A percentile compares a stretch with the other conserved stretches of the same genome.
Evolutionary conservation across 371 early-diverging fungal genomes (phyloP).

Genomic region (Funneliformis caledonium): DNA sequence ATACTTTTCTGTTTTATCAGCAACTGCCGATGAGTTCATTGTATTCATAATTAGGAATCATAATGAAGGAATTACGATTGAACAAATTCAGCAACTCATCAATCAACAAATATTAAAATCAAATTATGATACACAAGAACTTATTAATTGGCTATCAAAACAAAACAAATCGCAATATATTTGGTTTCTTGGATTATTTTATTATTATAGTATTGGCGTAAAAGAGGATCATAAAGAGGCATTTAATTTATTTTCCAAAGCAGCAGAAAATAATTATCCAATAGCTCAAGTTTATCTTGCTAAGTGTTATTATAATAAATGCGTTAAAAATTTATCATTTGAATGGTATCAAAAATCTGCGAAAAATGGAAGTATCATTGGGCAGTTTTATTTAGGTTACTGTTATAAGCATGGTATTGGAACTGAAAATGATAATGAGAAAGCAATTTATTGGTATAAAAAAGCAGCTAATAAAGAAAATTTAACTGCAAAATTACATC

Average conservation of each 20-base stretch:
- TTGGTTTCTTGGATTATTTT: background rate
- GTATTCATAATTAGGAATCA: background rate
- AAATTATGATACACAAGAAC: background rate
- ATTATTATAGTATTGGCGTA: background rate
- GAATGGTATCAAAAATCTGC: background rate
- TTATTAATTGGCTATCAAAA: background rate
- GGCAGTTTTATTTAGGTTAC: constrained; percentile 56
- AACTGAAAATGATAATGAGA: constrained; percentile 49
- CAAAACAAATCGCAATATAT: background rate
- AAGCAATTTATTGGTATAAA: constrained; percentile 73
- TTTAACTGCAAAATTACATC: constrained; percentile 72
- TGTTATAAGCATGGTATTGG: no score
- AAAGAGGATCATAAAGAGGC: background rate
- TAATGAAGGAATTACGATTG: background rate
- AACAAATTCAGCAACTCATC: background rate
- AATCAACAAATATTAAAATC: background rate
- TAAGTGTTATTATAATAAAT: no score
- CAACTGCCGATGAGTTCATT: no score
- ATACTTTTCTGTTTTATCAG: no score
- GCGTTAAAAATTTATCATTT: no score
- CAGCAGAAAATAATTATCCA: background rate
- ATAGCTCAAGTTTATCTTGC: no score
- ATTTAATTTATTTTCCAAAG: background rate
- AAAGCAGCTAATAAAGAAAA: constrained; percentile 69
- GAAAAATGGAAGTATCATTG: background rate